Evolutionary conservation across 225 moss, liverwort and hornwort species (phyloP), one percentile per base, ranked within the genome.

Genomic region (Antitrichia curtipendula): DNA sequence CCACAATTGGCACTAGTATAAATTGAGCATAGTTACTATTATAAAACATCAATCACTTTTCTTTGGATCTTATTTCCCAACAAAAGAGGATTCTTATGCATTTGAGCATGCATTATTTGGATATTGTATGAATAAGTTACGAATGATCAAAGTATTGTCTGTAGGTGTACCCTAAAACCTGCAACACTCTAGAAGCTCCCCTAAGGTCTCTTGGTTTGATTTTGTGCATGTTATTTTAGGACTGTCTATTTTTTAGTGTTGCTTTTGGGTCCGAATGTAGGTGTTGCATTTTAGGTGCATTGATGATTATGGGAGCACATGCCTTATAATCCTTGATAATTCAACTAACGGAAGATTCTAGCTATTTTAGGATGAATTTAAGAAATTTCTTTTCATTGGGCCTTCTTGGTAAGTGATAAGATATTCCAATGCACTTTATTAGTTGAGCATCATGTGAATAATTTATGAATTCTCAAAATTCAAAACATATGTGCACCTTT

Each of bases 31-130:
- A 18, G 10, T 32, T 34, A 34, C 6, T n/a, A n/a, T 65, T 65
- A 3, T 16, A 28, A 23, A 38, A 38, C 10, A 68, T 27, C 6
- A 19, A 11, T 16, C 14, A 7, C 18, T 29, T 45, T 11, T 47
- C 2, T 4, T 47, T 31, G 7, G 2, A 45, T 29, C 31, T 31
- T 72, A 17, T 16, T 16, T 5, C 16, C 2, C 2, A 6, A 0
- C 16, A 1, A 47, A 19, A 31, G 9, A 12, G 4, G 31, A 19
- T 49, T 49, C 7, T 2, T 14, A 47, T 0, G 0, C 12, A 73
- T 0, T 47, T 19, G 11, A 73, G 31, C 1, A 1, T 73, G 31
- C 18, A 72, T 72, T 45, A 45, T 28, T 72, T 72, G 72, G 10
- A 45, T 45, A 17, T 1, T 72, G 4, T 17, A 29, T 29, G 29